phyloP scores from a whole-genome alignment of 306 rosid species.

The Delonix regia region DNA sequence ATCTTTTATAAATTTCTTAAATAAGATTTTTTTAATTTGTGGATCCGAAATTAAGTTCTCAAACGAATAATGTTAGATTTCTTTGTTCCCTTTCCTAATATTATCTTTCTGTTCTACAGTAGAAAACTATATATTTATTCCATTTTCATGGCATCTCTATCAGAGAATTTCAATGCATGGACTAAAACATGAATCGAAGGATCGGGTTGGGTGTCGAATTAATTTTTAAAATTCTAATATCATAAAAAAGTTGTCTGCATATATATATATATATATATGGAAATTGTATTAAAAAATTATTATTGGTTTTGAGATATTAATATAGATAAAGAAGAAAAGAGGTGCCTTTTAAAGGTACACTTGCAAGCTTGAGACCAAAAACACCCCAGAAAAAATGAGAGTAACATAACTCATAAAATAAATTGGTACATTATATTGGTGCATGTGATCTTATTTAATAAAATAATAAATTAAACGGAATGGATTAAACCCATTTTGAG shows the following conservation, averaged over 20 bases:
- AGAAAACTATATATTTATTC: background rate
- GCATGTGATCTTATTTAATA: background rate
- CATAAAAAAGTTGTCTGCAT: background rate
- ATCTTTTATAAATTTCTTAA: background rate
- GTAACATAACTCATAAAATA: too few species aligned
- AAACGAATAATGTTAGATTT: background rate
- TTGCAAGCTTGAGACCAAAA: too few species aligned
- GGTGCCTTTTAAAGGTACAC: too few species aligned
- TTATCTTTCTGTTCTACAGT: background rate
- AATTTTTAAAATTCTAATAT: background rate
- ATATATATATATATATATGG: too few species aligned
- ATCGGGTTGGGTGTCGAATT: background rate
- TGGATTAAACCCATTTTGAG: too few species aligned
- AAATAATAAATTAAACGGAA: too few species aligned
- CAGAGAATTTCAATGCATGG: background rate
- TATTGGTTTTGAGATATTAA: too few species aligned
- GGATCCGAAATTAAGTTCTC: background rate
- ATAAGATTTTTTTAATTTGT: background rate
- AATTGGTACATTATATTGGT: too few species aligned
- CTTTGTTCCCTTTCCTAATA: background rate
- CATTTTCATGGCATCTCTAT: background rate
- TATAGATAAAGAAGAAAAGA: too few species aligned
- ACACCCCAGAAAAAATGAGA: too few species aligned
- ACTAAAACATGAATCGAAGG: background rate
- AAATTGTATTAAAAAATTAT: too few species aligned